Conservation (phyloP, 352 stramenopile genomes). For the Lagenidium giganteum region DNA sequence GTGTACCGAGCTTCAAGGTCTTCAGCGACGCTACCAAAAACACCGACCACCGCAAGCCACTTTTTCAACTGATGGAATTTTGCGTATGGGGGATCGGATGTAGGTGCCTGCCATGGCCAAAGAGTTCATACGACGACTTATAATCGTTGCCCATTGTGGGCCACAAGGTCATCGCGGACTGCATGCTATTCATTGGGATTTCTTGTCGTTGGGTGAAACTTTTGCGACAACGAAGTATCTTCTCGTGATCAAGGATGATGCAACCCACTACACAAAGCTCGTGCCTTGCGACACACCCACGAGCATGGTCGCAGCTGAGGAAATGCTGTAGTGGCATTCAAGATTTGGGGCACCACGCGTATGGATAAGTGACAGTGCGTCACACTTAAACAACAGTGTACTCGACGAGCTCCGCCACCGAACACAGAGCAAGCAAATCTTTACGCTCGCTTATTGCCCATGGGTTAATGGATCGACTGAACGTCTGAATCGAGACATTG, state of each 20-base stretch:
- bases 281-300: conserved; percentile 12
- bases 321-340: conserved; percentile 19
- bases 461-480: conserved; percentile 30
- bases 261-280: conserved; percentile 20
- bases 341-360: conserved; percentile 14
- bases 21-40: no score
- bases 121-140: not conserved
- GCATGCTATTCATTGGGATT: conserved; percentile 26
- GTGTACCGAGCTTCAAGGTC: no score
- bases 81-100: no score
- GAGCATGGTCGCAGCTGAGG: conserved; percentile 8
- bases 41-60: no score
- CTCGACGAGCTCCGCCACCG: conserved; percentile 13
- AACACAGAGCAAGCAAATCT: conserved; percentile 9
- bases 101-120: conserved; percentile 2
- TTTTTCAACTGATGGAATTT: no score
- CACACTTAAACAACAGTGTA: conserved; percentile 27
- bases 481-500: conserved; percentile 21
- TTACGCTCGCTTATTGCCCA: conserved; percentile 17
- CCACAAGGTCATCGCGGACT: conserved; percentile 7
- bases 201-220: conserved; percentile 14
- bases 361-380: conserved; percentile 22
- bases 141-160: conserved; percentile 10
- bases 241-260: conserved; percentile 25
- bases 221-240: conserved; percentile 15